Evolutionary conservation across 306 rosid genomes (phyloP).

Genomic region (Fragaria nilgerrensis): DNA sequence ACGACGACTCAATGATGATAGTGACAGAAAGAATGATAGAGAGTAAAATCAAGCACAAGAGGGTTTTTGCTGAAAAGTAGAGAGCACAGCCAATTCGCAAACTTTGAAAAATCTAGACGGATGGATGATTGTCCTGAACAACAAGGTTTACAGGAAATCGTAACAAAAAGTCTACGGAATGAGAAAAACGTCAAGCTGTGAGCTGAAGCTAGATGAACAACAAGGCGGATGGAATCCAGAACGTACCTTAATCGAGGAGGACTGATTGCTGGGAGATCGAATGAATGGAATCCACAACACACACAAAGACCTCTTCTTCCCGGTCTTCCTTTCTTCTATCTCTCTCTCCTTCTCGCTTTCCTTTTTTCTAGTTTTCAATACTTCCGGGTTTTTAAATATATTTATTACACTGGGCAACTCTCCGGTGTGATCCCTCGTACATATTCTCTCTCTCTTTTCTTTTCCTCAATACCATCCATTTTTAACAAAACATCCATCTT

Average conservation of each 20-base stretch:
- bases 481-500: no score
- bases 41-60: neutral
- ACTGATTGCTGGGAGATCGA: conserved; percentile 5
- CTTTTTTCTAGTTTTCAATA: neutral
- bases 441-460: neutral
- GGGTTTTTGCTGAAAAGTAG: neutral
- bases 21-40: neutral
- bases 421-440: neutral
- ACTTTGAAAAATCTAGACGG: neutral
- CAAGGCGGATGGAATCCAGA: no score
- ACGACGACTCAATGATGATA: neutral
- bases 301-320: conserved; percentile 17
- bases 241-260: conserved; percentile 7
- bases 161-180: neutral
- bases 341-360: conserved; percentile 7
- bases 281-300: neutral
- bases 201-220: neutral
- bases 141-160: neutral
- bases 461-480: neutral
- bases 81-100: no score
- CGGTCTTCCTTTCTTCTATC: neutral
- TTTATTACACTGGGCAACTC: neutral
- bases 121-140: neutral
- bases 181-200: neutral
- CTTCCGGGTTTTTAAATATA: neutral